A percentile compares a stretch with the other conserved stretches of the same genome.
These are phyloP conservation scores for Aspergillus novofumigatus DNA, from an alignment of 2,329 filamentous ascomycete genomes.

Conservation along the genomic window DNA sequence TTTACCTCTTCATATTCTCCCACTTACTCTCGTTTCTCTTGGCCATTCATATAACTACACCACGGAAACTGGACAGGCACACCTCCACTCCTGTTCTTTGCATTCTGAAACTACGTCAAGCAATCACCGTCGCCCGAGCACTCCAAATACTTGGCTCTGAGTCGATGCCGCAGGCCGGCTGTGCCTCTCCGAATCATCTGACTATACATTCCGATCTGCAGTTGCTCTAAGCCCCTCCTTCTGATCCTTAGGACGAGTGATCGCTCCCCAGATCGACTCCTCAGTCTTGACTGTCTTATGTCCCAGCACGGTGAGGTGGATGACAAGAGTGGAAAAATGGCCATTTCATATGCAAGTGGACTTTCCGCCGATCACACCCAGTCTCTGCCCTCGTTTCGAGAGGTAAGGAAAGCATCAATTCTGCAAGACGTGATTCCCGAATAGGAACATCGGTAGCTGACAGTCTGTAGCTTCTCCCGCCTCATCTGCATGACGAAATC, in stretches of 20 bases:
- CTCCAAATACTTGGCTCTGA: not conserved
- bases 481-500: slow-evolving; percentile 41
- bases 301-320: slow-evolving; percentile 30
- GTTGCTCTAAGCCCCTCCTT: slow-evolving; percentile 1
- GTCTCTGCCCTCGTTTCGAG: slow-evolving; percentile 36
- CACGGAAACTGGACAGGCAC: not conserved
- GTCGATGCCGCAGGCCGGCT: slow-evolving; percentile 17
- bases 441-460: slow-evolving; percentile 9
- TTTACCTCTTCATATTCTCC: slow-evolving; percentile 1
- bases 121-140: no score
- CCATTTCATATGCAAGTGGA: slow-evolving; percentile 35
- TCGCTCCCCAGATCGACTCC: slow-evolving; percentile 1
- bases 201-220: not conserved
- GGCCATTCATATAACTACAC: not conserved
- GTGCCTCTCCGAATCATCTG: slow-evolving; percentile 5
- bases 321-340: slow-evolving; percentile 34
- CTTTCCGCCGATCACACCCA: slow-evolving; percentile 30
- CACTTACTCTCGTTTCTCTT: not conserved
- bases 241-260: not conserved
- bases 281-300: slow-evolving; percentile 27
- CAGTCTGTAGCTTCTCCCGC: slow-evolving; percentile 31
- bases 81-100: not conserved
- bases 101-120: not conserved
- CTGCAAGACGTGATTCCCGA: not conserved
- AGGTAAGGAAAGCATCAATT: slow-evolving; percentile 23